Evolutionary conservation across 2,329 filamentous ascomycete species (phyloP).

Genomic region (Talaromyces sp.): DNA sequence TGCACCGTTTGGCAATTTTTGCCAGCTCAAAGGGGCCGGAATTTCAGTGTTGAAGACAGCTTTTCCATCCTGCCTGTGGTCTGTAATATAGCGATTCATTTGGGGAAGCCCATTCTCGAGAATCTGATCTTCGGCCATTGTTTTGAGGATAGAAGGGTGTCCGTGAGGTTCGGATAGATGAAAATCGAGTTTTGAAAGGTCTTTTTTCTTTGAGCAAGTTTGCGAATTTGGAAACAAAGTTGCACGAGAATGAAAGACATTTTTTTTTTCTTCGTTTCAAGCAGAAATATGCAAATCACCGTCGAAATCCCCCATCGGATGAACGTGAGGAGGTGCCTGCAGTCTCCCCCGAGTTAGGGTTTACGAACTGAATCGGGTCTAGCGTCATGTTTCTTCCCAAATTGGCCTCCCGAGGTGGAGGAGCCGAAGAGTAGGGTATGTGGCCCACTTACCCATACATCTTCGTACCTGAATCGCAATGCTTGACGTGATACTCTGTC

Average conservation of each 20-base stretch:
- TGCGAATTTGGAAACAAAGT: background rate
- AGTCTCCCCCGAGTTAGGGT: background rate
- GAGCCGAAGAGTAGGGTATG: background rate
- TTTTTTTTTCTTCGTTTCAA: background rate
- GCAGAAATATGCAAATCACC: background rate
- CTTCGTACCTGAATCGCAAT: background rate
- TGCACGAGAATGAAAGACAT: background rate
- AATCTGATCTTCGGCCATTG: constrained; percentile 5
- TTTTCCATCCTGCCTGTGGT: constrained; percentile 15
- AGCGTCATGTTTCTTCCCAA: background rate
- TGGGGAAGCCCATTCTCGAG: constrained; percentile 14
- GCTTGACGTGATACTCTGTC: background rate
- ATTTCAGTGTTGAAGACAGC: constrained; percentile 11
- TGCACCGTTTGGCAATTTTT: constrained; percentile 35
- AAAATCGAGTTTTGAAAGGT: background rate
- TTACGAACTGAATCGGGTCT: background rate
- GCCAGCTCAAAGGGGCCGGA: constrained; percentile 3
- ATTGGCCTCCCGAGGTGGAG: constrained; percentile 7
- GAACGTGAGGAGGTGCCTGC: background rate
- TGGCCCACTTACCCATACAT: background rate
- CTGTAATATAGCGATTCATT: constrained; percentile 18
- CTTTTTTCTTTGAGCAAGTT: background rate
- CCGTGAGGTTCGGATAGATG: background rate
- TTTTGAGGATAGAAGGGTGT: background rate
- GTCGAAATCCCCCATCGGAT: background rate